Conservation (phyloP, 805 yeast species). For the Pichia phayaonensis region DNA sequence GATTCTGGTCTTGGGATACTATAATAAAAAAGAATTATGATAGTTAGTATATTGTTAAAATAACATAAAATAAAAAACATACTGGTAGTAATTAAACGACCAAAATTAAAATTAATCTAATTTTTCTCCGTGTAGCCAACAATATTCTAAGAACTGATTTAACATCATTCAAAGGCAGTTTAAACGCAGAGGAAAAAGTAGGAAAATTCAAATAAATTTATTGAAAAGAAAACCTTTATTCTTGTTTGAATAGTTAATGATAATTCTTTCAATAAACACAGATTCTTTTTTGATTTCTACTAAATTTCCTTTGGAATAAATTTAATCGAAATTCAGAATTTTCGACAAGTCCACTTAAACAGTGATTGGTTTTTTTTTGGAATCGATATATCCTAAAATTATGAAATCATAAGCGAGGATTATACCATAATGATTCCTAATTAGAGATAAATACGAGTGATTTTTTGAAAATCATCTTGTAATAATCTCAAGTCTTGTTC, state of each 20-base stretch:
- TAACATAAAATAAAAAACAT: background rate
- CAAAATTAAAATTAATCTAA: conserved; percentile 2
- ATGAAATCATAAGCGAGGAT: conserved; percentile 15
- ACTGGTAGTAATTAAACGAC: background rate
- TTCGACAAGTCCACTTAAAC: conserved; percentile 5
- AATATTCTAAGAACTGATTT: conserved; percentile 24
- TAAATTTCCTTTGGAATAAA: conserved; percentile 29
- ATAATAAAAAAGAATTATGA: conserved; percentile 13
- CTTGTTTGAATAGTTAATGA: background rate
- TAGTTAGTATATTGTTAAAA: conserved; percentile 12
- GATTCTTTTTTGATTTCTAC: conserved; percentile 9
- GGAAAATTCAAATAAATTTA: conserved; percentile 10
- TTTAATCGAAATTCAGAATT: conserved; percentile 13
- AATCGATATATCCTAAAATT: background rate
- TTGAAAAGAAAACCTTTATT: conserved; percentile 1
- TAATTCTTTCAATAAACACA: conserved; percentile 1
- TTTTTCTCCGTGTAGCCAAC: conserved; percentile 11
- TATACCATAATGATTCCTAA: conserved; percentile 21
- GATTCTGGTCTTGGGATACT: conserved; percentile 69
- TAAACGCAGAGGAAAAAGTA: conserved; percentile 29
- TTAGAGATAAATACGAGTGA: conserved; percentile 29
- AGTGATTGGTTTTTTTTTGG: background rate
- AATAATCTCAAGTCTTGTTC: conserved; percentile 28
- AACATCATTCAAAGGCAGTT: conserved; percentile 24
- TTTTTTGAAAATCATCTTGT: conserved; percentile 19